These are phyloP conservation scores for Rhodotorula sp. DNA, from an alignment of 1,284 basidiomycete species.

Conservation along the genomic window DNA sequence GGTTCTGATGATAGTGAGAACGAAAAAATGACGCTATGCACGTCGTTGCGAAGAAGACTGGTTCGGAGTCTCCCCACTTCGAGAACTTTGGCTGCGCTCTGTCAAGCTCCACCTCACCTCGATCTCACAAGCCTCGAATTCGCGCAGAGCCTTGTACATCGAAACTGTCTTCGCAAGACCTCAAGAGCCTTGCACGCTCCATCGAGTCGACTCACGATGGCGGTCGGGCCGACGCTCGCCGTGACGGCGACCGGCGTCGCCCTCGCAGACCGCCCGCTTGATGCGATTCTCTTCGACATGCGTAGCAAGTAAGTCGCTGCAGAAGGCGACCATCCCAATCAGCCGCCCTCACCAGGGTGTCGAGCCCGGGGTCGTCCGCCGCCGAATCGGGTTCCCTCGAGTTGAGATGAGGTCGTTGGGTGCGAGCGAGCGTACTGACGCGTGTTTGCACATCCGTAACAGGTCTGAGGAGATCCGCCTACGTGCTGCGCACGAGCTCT, in stretches of 20 bases:
- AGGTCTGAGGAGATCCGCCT: constrained; percentile 31
- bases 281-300: constrained; percentile 35
- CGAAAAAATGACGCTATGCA: too few relatives aligned
- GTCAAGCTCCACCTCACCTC: neutral
- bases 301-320: constrained; percentile 19
- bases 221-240: constrained; percentile 19
- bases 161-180: too few relatives aligned
- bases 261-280: constrained; percentile 30
- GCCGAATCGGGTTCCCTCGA: too few relatives aligned
- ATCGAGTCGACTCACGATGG: constrained; percentile 7
- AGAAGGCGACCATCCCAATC: too few relatives aligned
- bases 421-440: neutral
- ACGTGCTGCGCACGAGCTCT: constrained; percentile 35
- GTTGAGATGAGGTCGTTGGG: neutral
- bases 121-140: too few relatives aligned
- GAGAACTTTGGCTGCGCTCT: neutral
- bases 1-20: too few relatives aligned
- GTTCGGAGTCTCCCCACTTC: neutral
- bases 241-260: neutral
- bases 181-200: too few relatives aligned
- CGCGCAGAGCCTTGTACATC: too few relatives aligned
- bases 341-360: too few relatives aligned
- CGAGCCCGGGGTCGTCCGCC: neutral
- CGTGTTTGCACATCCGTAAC: neutral
- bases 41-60: too few relatives aligned